Conservation (phyloP, 179 eudicot species). For the Gypsophila paniculata region DNA sequence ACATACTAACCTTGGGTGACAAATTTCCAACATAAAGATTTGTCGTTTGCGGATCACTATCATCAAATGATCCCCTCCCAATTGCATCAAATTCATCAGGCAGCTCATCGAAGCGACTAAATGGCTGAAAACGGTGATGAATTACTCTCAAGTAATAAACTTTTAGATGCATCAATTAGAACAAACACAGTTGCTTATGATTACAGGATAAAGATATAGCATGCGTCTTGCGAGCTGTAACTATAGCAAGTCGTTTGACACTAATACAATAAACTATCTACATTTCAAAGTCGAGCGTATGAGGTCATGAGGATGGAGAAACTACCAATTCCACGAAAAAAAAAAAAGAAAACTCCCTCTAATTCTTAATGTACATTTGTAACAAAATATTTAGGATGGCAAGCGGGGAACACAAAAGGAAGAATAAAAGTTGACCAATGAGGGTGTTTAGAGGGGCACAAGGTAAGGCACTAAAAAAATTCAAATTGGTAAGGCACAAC, state of each 20-base stretch:
- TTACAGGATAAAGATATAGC: background rate
- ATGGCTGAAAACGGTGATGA: conserved; percentile 38
- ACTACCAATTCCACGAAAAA: background rate
- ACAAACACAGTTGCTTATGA: conserved; percentile 6
- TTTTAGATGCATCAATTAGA: background rate
- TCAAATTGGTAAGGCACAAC: too few relatives aligned
- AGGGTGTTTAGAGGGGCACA: too few relatives aligned
- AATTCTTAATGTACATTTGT: too few relatives aligned
- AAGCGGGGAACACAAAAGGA: too few relatives aligned
- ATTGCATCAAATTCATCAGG: conserved; percentile 90
- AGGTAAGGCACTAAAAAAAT: too few relatives aligned
- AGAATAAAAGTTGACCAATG: too few relatives aligned
- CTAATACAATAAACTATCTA: background rate
- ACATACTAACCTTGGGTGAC: conserved; percentile 70
- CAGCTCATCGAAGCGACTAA: conserved; percentile 83
- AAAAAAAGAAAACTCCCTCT: background rate
- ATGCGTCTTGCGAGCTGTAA: background rate
- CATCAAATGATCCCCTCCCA: conserved; percentile 97
- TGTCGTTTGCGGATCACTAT: conserved; percentile 96
- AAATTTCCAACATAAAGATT: conserved; percentile 95
- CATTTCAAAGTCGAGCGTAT: background rate
- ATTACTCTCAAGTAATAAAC: background rate
- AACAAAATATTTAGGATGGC: too few relatives aligned
- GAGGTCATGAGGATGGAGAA: background rate
- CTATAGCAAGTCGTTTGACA: background rate